phyloP scores from a whole-genome alignment of 2,329 filamentous ascomycete species.

The Aspergillus ochraceus region DNA sequence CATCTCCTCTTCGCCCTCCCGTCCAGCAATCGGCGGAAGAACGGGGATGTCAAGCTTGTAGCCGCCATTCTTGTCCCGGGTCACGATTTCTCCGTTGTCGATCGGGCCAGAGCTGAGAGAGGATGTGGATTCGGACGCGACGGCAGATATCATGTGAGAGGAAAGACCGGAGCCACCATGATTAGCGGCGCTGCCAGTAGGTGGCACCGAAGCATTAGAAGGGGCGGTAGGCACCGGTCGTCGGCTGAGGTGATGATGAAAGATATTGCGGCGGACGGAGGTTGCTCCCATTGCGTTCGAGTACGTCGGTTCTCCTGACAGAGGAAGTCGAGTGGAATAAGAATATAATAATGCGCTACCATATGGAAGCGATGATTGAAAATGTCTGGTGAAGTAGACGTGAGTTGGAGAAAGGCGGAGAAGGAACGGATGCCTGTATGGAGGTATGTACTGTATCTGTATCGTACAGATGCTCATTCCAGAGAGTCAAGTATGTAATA shows the following conservation, averaged over 20 bases:
- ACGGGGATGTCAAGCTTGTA: constrained; percentile 49
- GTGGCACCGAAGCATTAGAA: constrained; percentile 19
- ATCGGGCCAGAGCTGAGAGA: constrained; percentile 22
- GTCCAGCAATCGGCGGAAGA: constrained; percentile 36
- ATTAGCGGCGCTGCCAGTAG: constrained; percentile 4
- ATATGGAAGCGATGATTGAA: not conserved
- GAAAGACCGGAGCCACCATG: constrained; percentile 23
- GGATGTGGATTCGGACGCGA: constrained; percentile 22
- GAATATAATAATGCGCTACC: not conserved
- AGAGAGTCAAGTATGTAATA: too few species aligned
- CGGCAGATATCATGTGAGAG: constrained; percentile 23
- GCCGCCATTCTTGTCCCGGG: constrained; percentile 49
- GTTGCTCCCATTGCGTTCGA: constrained; percentile 25
- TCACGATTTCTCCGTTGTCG: constrained; percentile 50
- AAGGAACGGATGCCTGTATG: not conserved
- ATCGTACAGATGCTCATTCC: too few species aligned
- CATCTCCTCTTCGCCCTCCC: constrained; percentile 42
- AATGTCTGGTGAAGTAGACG: too few species aligned
- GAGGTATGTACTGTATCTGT: not conserved
- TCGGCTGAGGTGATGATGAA: constrained; percentile 45
- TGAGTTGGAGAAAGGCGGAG: not conserved
- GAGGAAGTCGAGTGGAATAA: not conserved
- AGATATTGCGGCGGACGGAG: constrained; percentile 46
- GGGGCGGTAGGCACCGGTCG: constrained; percentile 38
- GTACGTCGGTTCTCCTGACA: not conserved